A percentile compares a stretch with the other conserved stretches of the same genome.
These are phyloP conservation scores for Trametes cingulata DNA, from an alignment of 768 basidiomycete species.

Conservation along the genomic window DNA sequence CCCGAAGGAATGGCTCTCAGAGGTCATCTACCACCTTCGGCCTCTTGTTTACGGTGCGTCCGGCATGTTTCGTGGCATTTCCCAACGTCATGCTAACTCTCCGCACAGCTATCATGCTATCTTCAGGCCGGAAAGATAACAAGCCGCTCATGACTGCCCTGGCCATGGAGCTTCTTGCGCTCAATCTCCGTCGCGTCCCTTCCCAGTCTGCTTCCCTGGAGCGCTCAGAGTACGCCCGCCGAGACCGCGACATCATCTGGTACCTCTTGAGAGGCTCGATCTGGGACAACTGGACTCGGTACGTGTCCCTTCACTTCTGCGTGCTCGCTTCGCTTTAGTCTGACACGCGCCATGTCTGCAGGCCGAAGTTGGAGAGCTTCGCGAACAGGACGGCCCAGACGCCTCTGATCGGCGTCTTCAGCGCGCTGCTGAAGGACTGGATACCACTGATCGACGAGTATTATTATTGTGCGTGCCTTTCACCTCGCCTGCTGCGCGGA, in stretches of 20 bases:
- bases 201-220: constrained; percentile 64
- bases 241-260: constrained; percentile 82
- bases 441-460: constrained; percentile 87
- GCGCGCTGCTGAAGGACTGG: constrained; percentile 80
- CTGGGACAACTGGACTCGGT: constrained; percentile 82
- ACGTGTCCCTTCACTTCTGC: constrained; percentile 3
- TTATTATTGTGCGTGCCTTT: constrained; percentile 76
- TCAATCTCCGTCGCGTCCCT: constrained; percentile 70
- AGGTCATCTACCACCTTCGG: constrained; percentile 67
- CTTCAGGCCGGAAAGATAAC: constrained; percentile 45
- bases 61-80: not conserved
- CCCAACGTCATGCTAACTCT: not conserved
- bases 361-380: constrained; percentile 73
- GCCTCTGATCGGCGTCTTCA: constrained; percentile 68
- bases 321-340: not conserved
- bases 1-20: constrained; percentile 74
- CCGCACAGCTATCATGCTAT: constrained; percentile 40
- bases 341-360: constrained; percentile 30
- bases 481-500: not conserved
- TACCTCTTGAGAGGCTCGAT: constrained; percentile 85
- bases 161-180: constrained; percentile 70
- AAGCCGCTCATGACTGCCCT: constrained; percentile 67
- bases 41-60: constrained; percentile 75
- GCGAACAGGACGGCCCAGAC: constrained; percentile 53
- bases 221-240: constrained; percentile 74